Evolutionary conservation across 2,329 filamentous ascomycete genomes (phyloP), one percentile per base, ranked within the genome.

Genomic region (Aureobasidium mangrovei): DNA sequence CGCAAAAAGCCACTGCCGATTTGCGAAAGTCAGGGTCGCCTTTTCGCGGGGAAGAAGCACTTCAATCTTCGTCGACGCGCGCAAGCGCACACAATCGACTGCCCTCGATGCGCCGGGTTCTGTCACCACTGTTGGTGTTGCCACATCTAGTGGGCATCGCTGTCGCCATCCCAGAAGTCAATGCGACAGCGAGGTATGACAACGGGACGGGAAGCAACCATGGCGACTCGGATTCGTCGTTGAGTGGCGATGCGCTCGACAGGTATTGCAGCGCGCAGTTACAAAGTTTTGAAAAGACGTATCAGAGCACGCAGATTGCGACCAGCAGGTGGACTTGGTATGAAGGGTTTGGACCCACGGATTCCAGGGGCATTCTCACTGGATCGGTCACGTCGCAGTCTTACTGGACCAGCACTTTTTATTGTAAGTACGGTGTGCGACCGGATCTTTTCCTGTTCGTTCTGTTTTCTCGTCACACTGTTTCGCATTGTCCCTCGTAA

Each of bases 341-440:
- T 38, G 56, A 58, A 53, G 56, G 56, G 2, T 58, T 53, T 41
- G 56, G 56, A 43, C 53, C 56, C 7, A 58, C 56, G 9, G 53
- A 58, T 31, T 53, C 53, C 10, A 27, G 43, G 38, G 56, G 56
- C 5, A 28, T 32, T 27, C 26, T 58, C 35, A 58, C 48, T 24
- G 56, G 56, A 31, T 45, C 53, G 18, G 53, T 58, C 9, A 58
- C 56, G 5, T 56, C 56, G 4, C 48, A 53, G 40, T 53, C 53
- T 9, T 51, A 54, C 27, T 58, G 48, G 47, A 58, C 56, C 7
- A 53, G 47, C 32, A 58, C 56, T 7, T 55, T 53, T 32, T 45
- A 52, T 2, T 58, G 56, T 58, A 53, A 42, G 55, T 45, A 4
- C 4, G 26, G 24, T 33, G 4, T 7, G 27, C 5, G 7, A 9